Evolutionary conservation across 495 filamentous ascomycete species (phyloP).

Genomic region (Lindgomyces ingoldianus): DNA sequence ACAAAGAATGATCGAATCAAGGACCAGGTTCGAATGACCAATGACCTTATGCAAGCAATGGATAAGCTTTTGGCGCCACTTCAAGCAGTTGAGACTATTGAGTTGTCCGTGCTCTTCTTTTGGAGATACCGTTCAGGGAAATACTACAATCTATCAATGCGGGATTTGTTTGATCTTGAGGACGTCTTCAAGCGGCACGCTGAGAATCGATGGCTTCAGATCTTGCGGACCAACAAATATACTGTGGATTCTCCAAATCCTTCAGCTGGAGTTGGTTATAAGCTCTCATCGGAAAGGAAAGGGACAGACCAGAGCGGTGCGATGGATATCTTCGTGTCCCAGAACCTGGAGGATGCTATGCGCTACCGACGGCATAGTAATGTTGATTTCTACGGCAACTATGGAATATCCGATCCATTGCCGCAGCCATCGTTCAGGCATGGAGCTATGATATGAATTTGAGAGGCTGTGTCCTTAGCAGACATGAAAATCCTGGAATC

Average conservation of each 20-base stretch:
- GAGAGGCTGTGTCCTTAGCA: no score
- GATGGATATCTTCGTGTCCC: constrained; percentile 26
- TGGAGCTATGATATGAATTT: constrained; percentile 27
- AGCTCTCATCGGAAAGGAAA: constrained; percentile 13
- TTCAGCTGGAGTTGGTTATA: constrained; percentile 28
- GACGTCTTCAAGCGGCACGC: constrained; percentile 34
- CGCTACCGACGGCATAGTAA: constrained; percentile 12
- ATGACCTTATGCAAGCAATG: constrained; percentile 23
- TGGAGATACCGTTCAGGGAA: constrained; percentile 29
- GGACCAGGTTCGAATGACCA: constrained; percentile 28
- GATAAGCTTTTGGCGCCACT: constrained; percentile 25
- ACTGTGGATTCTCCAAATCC: constrained; percentile 14
- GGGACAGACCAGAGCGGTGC: constrained; percentile 28
- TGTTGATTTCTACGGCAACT: constrained; percentile 33
- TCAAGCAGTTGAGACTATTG: constrained; percentile 17
- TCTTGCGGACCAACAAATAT: constrained; percentile 18
- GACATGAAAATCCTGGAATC: no score
- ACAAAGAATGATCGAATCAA: constrained; percentile 14
- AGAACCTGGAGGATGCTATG: constrained; percentile 30
- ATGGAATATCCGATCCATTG: constrained; percentile 27
- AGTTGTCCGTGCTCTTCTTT: constrained; percentile 25
- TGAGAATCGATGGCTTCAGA: constrained; percentile 24
- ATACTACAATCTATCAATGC: constrained; percentile 24
- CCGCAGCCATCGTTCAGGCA: constrained; percentile 27
- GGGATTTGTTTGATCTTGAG: constrained; percentile 30